Evolutionary conservation across 2,329 filamentous ascomycete genomes (phyloP), one percentile per base, ranked within the genome.

Genomic region (Rhynchosporium agropyri): DNA sequence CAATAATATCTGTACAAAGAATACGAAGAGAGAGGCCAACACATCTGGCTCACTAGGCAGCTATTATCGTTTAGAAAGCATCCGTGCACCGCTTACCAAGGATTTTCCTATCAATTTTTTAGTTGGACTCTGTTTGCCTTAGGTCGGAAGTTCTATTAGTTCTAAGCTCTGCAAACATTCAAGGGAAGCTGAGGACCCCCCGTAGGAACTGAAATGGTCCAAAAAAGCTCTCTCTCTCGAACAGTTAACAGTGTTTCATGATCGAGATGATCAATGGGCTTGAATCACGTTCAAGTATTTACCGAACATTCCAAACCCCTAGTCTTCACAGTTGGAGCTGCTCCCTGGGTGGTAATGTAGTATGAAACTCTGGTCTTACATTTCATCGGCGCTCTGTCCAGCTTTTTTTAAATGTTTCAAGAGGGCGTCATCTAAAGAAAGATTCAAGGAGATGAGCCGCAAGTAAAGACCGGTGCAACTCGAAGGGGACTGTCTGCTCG

Each of bases 401-500:
- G 20, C 20, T 20, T 20, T 20, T 20, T 1, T 20, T 20, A 1
- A 20, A 20, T 50, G 29, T 29, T 50, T 12, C 48, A 50, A 50
- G 48, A 28, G 2, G 48, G 12, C 3, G 48, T 50, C 12, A 29
- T 50, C 8, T 29, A 28, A 33, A 28, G 48, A 12, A 28, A 50
- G 36, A 50, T 28, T 29, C 48, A 50, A 29, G 48, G 48, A 50
- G 48, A 50, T 50, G 48, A 29, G 36, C 28, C 48, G n/a, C 48
- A 50, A 31, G 48, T 28, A 33, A 29, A 29, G 12, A 12, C 29
- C 15, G 48, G 36, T 50, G 48, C 48, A 28, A 33, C 48, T 6
- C 48, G 33, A 29, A 20, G 48, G 3, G 48, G 36, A 33, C 48
- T 50, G 3, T 5, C 48, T 33, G 48, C 48, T 50, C 48, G 48